Evolutionary conservation across 345 rosid genomes (phyloP).

Genomic region (Salix koriyanagi): DNA sequence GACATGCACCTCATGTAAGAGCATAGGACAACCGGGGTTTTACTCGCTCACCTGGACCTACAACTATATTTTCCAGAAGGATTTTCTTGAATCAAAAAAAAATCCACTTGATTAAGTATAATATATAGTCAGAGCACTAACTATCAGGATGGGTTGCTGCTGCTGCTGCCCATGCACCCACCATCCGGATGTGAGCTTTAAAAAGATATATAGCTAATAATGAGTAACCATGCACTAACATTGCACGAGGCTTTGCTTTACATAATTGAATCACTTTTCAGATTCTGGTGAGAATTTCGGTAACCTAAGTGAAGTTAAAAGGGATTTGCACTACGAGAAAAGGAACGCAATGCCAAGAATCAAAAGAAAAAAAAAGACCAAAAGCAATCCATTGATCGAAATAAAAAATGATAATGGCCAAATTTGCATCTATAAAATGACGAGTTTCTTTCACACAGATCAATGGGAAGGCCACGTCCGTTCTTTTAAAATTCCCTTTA

Average conservation of each 20-base stretch:
- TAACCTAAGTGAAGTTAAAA: constrained; percentile 1
- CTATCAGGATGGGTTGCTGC: not conserved
- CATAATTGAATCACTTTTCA: not conserved
- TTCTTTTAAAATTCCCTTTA: not conserved
- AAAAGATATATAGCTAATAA: not conserved
- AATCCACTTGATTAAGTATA: not conserved
- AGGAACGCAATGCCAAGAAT: not conserved
- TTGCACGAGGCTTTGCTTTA: not conserved
- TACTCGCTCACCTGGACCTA: no score
- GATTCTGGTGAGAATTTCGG: not conserved
- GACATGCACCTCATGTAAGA: no score
- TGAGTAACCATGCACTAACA: not conserved
- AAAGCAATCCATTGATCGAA: not conserved
- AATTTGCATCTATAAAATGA: not conserved
- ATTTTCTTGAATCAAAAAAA: no score
- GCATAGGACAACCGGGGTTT: fast-evolving
- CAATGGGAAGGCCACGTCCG: not conserved
- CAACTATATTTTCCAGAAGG: no score
- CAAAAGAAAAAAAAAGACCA: not conserved
- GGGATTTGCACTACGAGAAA: not conserved
- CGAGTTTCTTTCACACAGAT: not conserved
- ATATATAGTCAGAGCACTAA: no score
- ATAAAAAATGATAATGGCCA: not conserved
- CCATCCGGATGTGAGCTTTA: not conserved
- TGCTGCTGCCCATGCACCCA: not conserved